These are phyloP conservation scores for Neopestalotiopsis sp. DNA, from an alignment of 2,329 filamentous ascomycete species.

Conservation along the genomic window DNA sequence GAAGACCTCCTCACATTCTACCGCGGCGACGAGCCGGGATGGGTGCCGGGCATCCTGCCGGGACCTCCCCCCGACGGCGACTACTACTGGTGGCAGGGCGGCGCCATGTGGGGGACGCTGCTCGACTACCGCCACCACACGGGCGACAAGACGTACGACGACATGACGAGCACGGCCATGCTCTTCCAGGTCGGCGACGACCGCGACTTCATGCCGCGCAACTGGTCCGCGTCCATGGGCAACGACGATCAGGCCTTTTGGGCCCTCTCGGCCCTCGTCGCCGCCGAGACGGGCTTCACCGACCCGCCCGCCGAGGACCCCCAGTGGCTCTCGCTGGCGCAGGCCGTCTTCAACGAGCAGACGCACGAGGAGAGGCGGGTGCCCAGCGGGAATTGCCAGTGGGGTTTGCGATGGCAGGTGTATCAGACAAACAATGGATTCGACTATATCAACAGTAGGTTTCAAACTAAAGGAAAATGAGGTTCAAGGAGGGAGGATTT, in stretches of 20 bases:
- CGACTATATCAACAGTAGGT: constrained; percentile 71
- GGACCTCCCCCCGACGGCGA: constrained; percentile 58
- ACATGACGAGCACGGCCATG: constrained; percentile 60
- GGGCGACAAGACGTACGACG: constrained; percentile 67
- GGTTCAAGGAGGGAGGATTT: too few species aligned
- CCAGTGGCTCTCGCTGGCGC: constrained; percentile 68
- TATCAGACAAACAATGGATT: constrained; percentile 76
- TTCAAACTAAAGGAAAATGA: not conserved
- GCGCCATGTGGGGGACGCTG: constrained; percentile 70
- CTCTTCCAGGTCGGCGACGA: constrained; percentile 62
- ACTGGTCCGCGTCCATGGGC: constrained; percentile 63
- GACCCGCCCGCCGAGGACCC: constrained; percentile 59
- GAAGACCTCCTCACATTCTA: constrained; percentile 58
- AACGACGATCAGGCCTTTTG: constrained; percentile 77
- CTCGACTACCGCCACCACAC: constrained; percentile 75
- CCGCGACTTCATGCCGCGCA: constrained; percentile 63
- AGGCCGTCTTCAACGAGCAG: constrained; percentile 71
- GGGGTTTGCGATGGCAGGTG: constrained; percentile 80
- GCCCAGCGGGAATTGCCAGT: constrained; percentile 57
- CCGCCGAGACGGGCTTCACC: constrained; percentile 68
- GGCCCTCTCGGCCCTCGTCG: constrained; percentile 70
- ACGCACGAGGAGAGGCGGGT: constrained; percentile 66
- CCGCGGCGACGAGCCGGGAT: constrained; percentile 54
- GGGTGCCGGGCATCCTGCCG: constrained; percentile 61
- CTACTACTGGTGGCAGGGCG: constrained; percentile 79